Base-by-base conservation (phyloP, 1,139 yeast genomes). In the Lodderomyces jiufengensis region DNA sequence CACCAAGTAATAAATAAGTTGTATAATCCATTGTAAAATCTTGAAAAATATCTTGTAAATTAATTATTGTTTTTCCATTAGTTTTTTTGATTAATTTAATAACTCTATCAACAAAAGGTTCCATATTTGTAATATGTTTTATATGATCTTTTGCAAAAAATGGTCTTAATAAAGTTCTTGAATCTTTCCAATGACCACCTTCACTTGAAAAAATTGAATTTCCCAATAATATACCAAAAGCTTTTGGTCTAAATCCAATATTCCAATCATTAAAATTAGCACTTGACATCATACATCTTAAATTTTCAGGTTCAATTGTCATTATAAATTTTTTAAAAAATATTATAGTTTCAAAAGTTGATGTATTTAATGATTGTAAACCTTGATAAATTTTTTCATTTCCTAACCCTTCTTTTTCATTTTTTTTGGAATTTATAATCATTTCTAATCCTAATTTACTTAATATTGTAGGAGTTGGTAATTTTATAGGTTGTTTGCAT, bases 121-220 rank as follows among this genome's bases (percentile, higher is more conserved):
- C 76, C 47, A 74, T 57, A 9, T 62, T 45, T 36, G 60, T 57
- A 29, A 74, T 60, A 41, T 71, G 77, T 10, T 71, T 64, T 27
- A 75, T 66, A 47, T 73, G 74, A 43, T 72, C 77, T 33, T 74
- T 59, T 11, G 71, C 57, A 49, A 75, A 75, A 48, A 72, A 76
- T 1, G 80, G 80, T 35, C 80, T 59, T 44, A 75, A 60, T 64
- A 75, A 53, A 3, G 74, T 68, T 36, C 80, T 58, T 26, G 74
- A 61, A 45, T 73, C 76, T 46, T 71, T 69, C 80, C 80, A 75
- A 3, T 68, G 73, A 22, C 57, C 64, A 8, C 78, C 78, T 34
- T 70, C 73, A 29, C 71, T 59, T 2, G 79, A 72, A 55, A 75
- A 75, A 37, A 75, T 72, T 2, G 80, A 79, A 38, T 70, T 68